Base-by-base conservation (phyloP, 352 stramenopile genomes). In the Phytophthora podocarpi region DNA sequence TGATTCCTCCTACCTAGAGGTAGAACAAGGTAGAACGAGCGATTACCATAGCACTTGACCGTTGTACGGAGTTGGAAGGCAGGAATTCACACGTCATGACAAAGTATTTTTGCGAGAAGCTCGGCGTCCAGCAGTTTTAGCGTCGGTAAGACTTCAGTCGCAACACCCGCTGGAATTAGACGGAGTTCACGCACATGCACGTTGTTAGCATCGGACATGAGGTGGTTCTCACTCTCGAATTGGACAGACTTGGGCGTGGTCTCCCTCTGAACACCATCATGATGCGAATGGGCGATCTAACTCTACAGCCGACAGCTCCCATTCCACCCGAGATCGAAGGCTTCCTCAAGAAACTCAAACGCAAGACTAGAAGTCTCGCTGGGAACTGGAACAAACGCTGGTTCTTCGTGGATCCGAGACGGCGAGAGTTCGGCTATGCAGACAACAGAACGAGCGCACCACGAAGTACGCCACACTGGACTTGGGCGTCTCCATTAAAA, bases 261-360 rank as follows among this genome's bases (percentile, higher is more conserved):
- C n/a, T n/a, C n/a, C n/a, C n/a, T n/a, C n/a, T n/a, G n/a, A n/a
- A n/a, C n/a, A n/a, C n/a, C 13, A 48, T 5, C 16, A 68, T 61
- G 35, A 70, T 73, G 64, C 47, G 32, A 56, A 68, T 52, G 36
- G 50, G 31, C 27, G 53, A 67, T 35, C 20, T 57, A 6, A 50
- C 57, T 2, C 27, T 80, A 37, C 66, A 70, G 10, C 82, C 81
- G 10, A 71, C 81, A 36, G 59, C 81, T 11, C 82, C 82, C 0
- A 47, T 78, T 26, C 75, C 84, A 13, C 86, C 86, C 1, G 82
- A 93, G 68, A 92, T 93, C 56, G 84, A 95, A 63, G 86, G 86
- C 15, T 92, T 83, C 43, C 68, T 95, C n/a, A 91, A 93, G 67
- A 93, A 95, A 59, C 79, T 95, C 50, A 95, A 95, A 68, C 86